These are phyloP conservation scores for Pichia thaimueangensis DNA, from an alignment of 805 yeast species.

Conservation along the genomic window DNA sequence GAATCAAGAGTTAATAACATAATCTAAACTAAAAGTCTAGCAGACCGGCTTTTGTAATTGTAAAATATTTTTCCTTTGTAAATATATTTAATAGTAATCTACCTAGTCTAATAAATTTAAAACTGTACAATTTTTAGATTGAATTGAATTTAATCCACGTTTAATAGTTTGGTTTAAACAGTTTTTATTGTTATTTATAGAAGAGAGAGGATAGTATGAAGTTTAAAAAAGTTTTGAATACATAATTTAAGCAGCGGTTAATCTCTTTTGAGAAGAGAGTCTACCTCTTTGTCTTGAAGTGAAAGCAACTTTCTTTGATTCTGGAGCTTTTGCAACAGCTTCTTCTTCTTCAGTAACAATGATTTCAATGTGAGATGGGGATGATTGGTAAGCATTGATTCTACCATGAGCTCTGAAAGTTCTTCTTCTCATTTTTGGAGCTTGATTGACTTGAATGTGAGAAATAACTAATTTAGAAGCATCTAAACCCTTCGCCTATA, in stretches of 20 bases:
- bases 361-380: constrained; percentile 98
- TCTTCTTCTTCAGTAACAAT: constrained; percentile 93
- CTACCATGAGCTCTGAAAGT: constrained; percentile 99
- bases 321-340: constrained; percentile 81
- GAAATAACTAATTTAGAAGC: constrained; percentile 87
- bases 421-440: constrained; percentile 99
- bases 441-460: constrained; percentile 99
- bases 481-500: constrained; percentile 90
- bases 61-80: no score
- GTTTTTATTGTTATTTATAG: constrained; percentile 6
- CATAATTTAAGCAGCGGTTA: constrained; percentile 53
- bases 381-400: constrained; percentile 97
- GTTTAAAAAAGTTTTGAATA: no score
- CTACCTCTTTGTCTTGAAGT: constrained; percentile 91
- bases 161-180: constrained; percentile 11
- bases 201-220: constrained; percentile 14
- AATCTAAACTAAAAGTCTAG: no score
- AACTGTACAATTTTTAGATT: no score
- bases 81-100: no score
- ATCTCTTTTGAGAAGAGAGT: constrained; percentile 81
- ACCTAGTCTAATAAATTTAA: not conserved
- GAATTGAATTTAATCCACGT: constrained; percentile 1
- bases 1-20: no score
- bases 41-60: no score
- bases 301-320: constrained; percentile 52